phyloP scores from a whole-genome alignment of 805 yeast genomes.

The Blastobotrys parvus region DNA sequence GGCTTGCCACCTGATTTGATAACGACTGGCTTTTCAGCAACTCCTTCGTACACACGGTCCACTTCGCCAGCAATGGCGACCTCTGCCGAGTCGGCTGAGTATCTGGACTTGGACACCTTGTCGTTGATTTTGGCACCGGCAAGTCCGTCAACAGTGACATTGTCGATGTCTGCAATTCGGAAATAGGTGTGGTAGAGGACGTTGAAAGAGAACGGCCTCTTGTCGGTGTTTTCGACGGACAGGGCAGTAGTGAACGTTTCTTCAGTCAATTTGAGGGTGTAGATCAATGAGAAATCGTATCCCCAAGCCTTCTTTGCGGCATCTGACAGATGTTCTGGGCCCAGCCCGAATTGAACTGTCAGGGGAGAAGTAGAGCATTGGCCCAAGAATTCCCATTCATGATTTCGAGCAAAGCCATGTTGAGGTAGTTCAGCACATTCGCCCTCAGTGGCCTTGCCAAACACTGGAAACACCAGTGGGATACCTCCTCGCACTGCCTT shows the following conservation, averaged over 20 bases:
- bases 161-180: constrained; percentile 65
- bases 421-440: constrained; percentile 68
- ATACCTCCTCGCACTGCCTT: constrained; percentile 97
- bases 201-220: constrained; percentile 64
- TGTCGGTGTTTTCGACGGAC: constrained; percentile 67
- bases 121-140: constrained; percentile 67
- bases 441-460: constrained; percentile 61
- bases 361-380: constrained; percentile 63
- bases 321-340: constrained; percentile 70
- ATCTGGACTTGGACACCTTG: constrained; percentile 54
- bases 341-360: constrained; percentile 81
- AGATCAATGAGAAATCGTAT: constrained; percentile 69
- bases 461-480: constrained; percentile 87
- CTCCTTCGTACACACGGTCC: constrained; percentile 72
- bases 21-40: constrained; percentile 44
- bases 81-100: constrained; percentile 23
- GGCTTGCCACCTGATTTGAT: constrained; percentile 67
- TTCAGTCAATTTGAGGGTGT: constrained; percentile 53
- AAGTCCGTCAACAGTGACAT: constrained; percentile 67
- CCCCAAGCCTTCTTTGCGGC: constrained; percentile 55
- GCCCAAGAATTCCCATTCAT: constrained; percentile 91
- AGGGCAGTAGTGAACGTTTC: constrained; percentile 58
- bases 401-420: constrained; percentile 92
- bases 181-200: constrained; percentile 93
- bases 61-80: constrained; percentile 45